Percentiles rank a stretch among this genome's conserved stretches.
Evolutionary conservation across 2,329 filamentous ascomycete genomes (phyloP).

Genomic region (Aspergillus alliaceus): DNA sequence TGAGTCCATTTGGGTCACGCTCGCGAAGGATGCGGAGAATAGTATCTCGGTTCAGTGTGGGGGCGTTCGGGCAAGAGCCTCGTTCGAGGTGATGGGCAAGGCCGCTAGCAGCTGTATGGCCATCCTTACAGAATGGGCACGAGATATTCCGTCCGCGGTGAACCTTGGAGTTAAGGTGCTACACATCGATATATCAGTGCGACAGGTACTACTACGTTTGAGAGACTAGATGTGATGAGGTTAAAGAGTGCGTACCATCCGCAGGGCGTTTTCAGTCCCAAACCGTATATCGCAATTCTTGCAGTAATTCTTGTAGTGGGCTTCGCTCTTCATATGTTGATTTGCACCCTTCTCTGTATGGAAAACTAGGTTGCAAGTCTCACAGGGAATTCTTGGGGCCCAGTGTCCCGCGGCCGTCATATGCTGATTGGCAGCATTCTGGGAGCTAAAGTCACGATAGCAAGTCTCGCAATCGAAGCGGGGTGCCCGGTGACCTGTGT

Average conservation of each 20-base stretch:
- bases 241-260: constrained; percentile 21
- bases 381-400: constrained; percentile 23
- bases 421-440: constrained; percentile 28
- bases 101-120: constrained; percentile 54
- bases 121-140: constrained; percentile 58
- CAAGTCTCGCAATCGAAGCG: constrained; percentile 33
- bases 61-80: constrained; percentile 52
- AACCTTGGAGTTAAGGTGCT: constrained; percentile 55
- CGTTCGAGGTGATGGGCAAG: constrained; percentile 58
- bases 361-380: constrained; percentile 27
- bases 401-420: constrained; percentile 33
- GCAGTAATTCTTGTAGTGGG: constrained; percentile 33
- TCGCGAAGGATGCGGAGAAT: constrained; percentile 49
- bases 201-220: neutral
- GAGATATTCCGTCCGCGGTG: constrained; percentile 48
- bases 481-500: constrained; percentile 18
- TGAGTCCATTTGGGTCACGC: constrained; percentile 49
- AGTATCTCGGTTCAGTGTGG: constrained; percentile 47
- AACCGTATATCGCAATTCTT: constrained; percentile 30
- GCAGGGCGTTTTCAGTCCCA: constrained; percentile 32
- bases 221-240: neutral
- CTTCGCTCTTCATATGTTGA: constrained; percentile 26
- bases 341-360: constrained; percentile 15
- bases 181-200: neutral
- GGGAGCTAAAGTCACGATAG: constrained; percentile 20